These are phyloP conservation scores for Monilinia fructicola DNA, from an alignment of 2,329 filamentous ascomycete genomes.

Conservation along the genomic window DNA sequence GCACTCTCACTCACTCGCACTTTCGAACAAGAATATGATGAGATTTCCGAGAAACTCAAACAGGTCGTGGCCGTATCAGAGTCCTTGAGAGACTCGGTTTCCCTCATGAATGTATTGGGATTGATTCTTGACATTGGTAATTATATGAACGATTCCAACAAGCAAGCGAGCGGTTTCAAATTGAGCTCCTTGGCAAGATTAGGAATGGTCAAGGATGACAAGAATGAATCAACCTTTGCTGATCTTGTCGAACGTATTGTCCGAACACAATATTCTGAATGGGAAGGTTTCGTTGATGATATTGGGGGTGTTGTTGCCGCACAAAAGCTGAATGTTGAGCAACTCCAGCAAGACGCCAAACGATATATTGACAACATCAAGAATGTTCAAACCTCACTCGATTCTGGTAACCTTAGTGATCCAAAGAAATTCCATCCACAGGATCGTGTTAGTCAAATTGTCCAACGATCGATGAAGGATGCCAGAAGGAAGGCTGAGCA, in stretches of 20 bases:
- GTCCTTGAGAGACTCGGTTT: conserved; percentile 84
- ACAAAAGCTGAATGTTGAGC: conserved; percentile 94
- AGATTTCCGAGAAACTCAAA: conserved; percentile 80
- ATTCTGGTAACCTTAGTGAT: conserved; percentile 91
- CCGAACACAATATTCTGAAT: conserved; percentile 92
- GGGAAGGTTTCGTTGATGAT: conserved; percentile 84
- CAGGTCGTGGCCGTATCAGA: conserved; percentile 87
- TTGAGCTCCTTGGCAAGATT: conserved; percentile 88
- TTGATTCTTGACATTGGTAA: conserved; percentile 97
- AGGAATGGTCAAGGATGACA: conserved; percentile 98
- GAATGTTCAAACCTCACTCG: conserved; percentile 88
- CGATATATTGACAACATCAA: conserved; percentile 93
- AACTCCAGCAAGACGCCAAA: conserved; percentile 81
- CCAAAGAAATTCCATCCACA: conserved; percentile 97
- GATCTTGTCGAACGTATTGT: conserved; percentile 96
- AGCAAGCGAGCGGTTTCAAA: conserved; percentile 97
- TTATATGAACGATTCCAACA: conserved; percentile 99
- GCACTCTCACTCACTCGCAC: conserved; percentile 81
- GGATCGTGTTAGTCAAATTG: conserved; percentile 88
- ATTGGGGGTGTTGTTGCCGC: conserved; percentile 74
- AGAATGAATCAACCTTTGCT: conserved; percentile 94
- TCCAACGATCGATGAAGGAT: conserved; percentile 94
- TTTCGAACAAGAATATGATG: conserved; percentile 87
- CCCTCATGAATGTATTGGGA: conserved; percentile 92
- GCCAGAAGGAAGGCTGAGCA: conserved; percentile 94